Conservation (phyloP, 2,329 filamentous ascomycete species). For the Aphanoascus verrucosus region DNA sequence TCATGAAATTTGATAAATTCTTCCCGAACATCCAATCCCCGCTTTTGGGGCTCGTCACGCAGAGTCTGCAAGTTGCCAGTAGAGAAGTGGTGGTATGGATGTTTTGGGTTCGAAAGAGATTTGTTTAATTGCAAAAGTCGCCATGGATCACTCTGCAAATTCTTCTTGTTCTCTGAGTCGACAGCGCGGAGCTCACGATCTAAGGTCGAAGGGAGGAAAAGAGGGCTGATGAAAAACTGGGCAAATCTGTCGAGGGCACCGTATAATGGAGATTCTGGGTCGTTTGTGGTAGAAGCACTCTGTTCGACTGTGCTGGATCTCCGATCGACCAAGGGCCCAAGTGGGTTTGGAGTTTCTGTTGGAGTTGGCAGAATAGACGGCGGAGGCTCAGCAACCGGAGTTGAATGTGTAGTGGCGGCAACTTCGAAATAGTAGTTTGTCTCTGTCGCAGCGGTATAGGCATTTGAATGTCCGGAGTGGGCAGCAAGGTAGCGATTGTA, state of each 20-base stretch:
- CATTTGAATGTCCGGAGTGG: constrained; percentile 86
- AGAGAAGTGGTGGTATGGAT: constrained; percentile 84
- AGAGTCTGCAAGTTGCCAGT: constrained; percentile 81
- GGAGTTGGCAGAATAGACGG: constrained; percentile 7
- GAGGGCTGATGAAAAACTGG: constrained; percentile 81
- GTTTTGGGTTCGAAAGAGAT: constrained; percentile 72
- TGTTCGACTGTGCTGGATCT: constrained; percentile 12
- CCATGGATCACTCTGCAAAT: constrained; percentile 83
- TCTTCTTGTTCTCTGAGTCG: constrained; percentile 96
- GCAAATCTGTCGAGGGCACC: constrained; percentile 84
- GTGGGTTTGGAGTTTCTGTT: constrained; percentile 6
- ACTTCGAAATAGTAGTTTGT: constrained; percentile 99
- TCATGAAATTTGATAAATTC: constrained; percentile 90
- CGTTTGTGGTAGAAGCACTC: constrained; percentile 18
- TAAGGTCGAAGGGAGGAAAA: constrained; percentile 74
- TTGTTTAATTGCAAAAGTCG: constrained; percentile 79
- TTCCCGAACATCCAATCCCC: constrained; percentile 72
- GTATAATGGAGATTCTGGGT: constrained; percentile 50
- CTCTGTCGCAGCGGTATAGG: constrained; percentile 83
- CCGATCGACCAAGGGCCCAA: constrained; percentile 14
- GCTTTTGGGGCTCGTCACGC: constrained; percentile 66
- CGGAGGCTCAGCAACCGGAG: constrained; percentile 1
- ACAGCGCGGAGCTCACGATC: constrained; percentile 82
- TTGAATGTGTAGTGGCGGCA: constrained; percentile 55
- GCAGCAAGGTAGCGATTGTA: constrained; percentile 88